Percentiles rank a stretch among this genome's conserved stretches.
phyloP scores from a whole-genome alignment of 2,329 filamentous ascomycete species.

The Aureobasidium sp. region DNA sequence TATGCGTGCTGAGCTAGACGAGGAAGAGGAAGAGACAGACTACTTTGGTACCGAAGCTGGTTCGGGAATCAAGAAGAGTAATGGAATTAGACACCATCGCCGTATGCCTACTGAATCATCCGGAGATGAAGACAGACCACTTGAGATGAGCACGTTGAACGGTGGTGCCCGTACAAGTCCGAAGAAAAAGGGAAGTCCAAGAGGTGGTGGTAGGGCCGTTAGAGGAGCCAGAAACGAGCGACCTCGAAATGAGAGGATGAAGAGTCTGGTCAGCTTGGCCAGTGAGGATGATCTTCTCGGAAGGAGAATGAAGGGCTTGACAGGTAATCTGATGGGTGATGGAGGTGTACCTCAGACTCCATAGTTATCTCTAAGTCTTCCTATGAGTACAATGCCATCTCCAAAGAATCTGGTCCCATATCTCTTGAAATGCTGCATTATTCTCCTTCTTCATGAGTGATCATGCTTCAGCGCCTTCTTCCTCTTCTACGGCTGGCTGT shows the following conservation, averaged over 20 bases:
- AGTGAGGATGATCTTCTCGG: conserved; percentile 41
- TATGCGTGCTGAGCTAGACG: conserved; percentile 21
- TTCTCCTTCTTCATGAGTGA: background rate
- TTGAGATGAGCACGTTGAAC: conserved; percentile 59
- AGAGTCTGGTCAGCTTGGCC: conserved; percentile 36
- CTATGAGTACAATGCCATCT: background rate
- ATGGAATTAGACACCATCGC: conserved; percentile 34
- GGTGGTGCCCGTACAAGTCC: conserved; percentile 16
- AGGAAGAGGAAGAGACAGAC: conserved; percentile 14
- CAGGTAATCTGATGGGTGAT: conserved; percentile 28
- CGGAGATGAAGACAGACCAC: conserved; percentile 68
- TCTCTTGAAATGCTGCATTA: no score
- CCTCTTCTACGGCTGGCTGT: background rate
- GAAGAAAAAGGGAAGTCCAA: conserved; percentile 4
- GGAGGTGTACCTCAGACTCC: conserved; percentile 6
- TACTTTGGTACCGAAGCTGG: conserved; percentile 17
- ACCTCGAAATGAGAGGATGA: conserved; percentile 25
- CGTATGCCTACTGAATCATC: conserved; percentile 50
- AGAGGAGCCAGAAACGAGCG: conserved; percentile 16
- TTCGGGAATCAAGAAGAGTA: background rate
- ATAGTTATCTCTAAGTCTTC: background rate
- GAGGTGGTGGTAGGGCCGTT: conserved; percentile 12
- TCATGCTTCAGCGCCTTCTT: background rate
- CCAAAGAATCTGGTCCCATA: no score
- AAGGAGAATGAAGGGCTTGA: conserved; percentile 40